Evolutionary conservation across 345 rosid genomes (phyloP), one percentile per base, ranked within the genome.

Genomic region (Gossypium mustelinum): DNA sequence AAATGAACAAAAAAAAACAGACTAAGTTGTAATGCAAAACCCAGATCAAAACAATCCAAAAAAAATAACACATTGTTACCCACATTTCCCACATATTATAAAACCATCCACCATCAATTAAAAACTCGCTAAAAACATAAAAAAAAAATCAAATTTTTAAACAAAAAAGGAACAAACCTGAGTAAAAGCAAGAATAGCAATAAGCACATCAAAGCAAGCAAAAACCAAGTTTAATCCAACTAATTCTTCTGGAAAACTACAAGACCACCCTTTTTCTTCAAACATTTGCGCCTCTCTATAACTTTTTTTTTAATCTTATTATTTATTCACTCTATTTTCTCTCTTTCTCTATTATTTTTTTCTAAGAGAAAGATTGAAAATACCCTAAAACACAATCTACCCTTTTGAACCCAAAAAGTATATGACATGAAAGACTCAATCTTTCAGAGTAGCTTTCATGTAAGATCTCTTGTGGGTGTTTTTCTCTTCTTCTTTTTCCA

Each of bases 121-220:
- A 67, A 59, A 20, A 29, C 39, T 39, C 51, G 44, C 25, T 4
- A 56, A 39, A 74, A 18, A 43, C 16, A 3, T 11, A 50, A 58
- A 80, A 67, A n/a, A 9, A 25, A 1, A 18, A 0, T 51, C 22
- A 1, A 29, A 41, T 1, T 43, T 73, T 76, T 39, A 41, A 65
- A 45, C 47, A 68, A 6, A 52, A 0, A 27, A n/a, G 41, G 50
- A 75, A 75, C 79, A 72, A 81, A 86, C 89, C 89, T 84, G 89
- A 76, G 74, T 73, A 73, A 86, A 82, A 63, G 86, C 83, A 58
- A 86, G 76, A 68, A 73, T 11, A 50, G 89, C 87, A 64, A 86
- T 76, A 58, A 82, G 73, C 77, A 71, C 78, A 79, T 86, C 86
- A 62, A 86, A 70, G 70, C 51, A 81, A 76, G 86, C 85, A 64